phyloP scores from a whole-genome alignment of 2,329 filamentous ascomycete genomes.

The Alternaria sp. region DNA sequence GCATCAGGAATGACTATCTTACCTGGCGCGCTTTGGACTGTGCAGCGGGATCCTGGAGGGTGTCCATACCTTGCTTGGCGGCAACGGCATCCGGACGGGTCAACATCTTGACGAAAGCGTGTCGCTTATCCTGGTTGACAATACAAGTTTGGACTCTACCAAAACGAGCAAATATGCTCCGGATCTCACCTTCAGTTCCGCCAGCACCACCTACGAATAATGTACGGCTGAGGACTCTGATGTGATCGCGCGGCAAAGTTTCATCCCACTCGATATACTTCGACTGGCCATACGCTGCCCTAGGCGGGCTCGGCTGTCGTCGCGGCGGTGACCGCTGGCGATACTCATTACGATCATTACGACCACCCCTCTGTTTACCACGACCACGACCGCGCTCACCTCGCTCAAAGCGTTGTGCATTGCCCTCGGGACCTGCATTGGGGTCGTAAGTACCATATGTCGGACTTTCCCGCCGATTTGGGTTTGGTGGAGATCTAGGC shows the following conservation, averaged over 20 bases:
- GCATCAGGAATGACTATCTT: conserved; percentile 14
- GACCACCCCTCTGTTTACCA: conserved; percentile 51
- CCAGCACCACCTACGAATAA: conserved; percentile 92
- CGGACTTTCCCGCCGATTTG: conserved; percentile 69
- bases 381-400: conserved; percentile 63
- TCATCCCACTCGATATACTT: conserved; percentile 85
- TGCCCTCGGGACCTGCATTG: conserved; percentile 61
- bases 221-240: conserved; percentile 87
- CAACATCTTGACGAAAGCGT: conserved; percentile 99
- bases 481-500: conserved; percentile 64
- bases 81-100: conserved; percentile 81
- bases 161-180: conserved; percentile 78
- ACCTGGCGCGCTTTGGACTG: conserved; percentile 64
- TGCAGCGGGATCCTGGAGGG: conserved; percentile 72
- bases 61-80: conserved; percentile 89
- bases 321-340: conserved; percentile 85
- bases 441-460: conserved; percentile 76
- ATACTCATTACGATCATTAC: conserved; percentile 66
- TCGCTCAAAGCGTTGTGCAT: conserved; percentile 60
- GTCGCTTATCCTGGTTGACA: conserved; percentile 95
- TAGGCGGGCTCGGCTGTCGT: conserved; percentile 62
- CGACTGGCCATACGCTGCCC: conserved; percentile 44
- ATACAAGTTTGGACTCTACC: conserved; percentile 96
- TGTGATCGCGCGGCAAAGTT: conserved; percentile 73
- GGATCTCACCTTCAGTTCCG: conserved; percentile 78